phyloP scores from a whole-genome alignment of 352 stramenopile genomes.

The Globisporangium rhizosaccharum region DNA sequence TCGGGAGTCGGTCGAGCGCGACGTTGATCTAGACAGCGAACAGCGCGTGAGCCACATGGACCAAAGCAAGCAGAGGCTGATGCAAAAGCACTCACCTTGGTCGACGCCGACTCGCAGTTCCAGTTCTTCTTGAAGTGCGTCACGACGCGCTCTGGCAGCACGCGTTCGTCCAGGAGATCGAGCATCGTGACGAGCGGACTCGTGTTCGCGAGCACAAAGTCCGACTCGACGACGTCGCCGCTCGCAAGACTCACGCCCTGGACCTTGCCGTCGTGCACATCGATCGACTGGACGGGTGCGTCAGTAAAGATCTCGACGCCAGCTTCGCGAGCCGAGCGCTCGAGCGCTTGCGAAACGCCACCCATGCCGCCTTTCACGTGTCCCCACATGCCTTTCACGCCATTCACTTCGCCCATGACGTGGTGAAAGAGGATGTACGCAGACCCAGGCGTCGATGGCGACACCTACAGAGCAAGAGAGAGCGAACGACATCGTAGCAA shows the following conservation, averaged over 20 bases:
- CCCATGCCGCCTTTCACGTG: conserved; percentile 91
- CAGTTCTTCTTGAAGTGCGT: conserved; percentile 76
- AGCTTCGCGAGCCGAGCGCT: conserved; percentile 46
- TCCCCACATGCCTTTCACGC: conserved; percentile 83
- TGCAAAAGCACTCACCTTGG: conserved; percentile 36
- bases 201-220: conserved; percentile 75
- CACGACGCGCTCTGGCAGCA: conserved; percentile 50
- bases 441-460: conserved; percentile 77
- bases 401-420: conserved; percentile 90
- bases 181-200: conserved; percentile 82
- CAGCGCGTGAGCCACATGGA: background rate
- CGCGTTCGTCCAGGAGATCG: conserved; percentile 54
- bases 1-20: conserved; percentile 73
- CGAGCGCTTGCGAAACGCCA: conserved; percentile 62
- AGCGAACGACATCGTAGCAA: background rate
- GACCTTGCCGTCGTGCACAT: conserved; percentile 35
- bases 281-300: conserved; percentile 58
- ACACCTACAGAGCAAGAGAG: conserved; percentile 30
- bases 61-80: background rate
- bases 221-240: conserved; percentile 46
- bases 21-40: conserved; percentile 76
- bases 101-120: conserved; percentile 76
- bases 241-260: conserved; percentile 57
- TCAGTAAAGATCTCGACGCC: conserved; percentile 73
- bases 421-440: conserved; percentile 91